Evolutionary conservation across 441 rosid genomes (phyloP).

Genomic region (Kokia cookei): DNA sequence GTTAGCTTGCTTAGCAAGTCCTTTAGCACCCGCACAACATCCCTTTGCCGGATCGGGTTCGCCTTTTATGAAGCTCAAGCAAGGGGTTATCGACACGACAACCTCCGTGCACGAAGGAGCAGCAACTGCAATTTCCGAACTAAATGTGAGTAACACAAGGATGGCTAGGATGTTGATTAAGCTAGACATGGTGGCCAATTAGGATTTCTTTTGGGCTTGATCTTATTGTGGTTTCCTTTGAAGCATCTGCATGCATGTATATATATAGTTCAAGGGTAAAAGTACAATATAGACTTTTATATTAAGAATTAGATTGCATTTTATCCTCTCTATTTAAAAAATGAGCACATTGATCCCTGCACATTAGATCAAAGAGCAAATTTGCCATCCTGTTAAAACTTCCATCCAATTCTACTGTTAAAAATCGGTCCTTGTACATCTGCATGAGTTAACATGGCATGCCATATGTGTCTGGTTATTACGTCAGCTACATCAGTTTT

Average conservation of each 20-base stretch:
- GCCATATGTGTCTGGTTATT: too few species aligned
- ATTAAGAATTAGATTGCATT: too few species aligned
- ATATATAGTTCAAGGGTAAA: not conserved
- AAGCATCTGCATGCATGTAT: not conserved
- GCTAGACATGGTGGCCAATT: not conserved
- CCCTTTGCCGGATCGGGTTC: not conserved
- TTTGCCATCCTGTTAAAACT: too few species aligned
- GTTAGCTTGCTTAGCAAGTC: not conserved
- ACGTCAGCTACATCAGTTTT: too few species aligned
- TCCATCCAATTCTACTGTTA: too few species aligned
- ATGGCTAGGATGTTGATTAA: not conserved
- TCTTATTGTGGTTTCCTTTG: not conserved
- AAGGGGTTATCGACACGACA: not conserved
- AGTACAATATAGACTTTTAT: not conserved
- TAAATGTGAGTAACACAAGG: not conserved
- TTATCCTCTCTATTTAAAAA: too few species aligned
- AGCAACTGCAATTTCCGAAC: not conserved
- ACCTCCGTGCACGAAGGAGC: not conserved
- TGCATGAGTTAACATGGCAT: too few species aligned
- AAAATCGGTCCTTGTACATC: too few species aligned
- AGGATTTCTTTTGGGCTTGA: not conserved
- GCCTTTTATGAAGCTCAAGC: not conserved
- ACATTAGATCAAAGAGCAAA: too few species aligned
- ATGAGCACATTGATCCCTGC: too few species aligned
- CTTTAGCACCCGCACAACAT: not conserved